Conservation (phyloP, 2,329 filamentous ascomycete species). For the Diaporthe australafricana region DNA sequence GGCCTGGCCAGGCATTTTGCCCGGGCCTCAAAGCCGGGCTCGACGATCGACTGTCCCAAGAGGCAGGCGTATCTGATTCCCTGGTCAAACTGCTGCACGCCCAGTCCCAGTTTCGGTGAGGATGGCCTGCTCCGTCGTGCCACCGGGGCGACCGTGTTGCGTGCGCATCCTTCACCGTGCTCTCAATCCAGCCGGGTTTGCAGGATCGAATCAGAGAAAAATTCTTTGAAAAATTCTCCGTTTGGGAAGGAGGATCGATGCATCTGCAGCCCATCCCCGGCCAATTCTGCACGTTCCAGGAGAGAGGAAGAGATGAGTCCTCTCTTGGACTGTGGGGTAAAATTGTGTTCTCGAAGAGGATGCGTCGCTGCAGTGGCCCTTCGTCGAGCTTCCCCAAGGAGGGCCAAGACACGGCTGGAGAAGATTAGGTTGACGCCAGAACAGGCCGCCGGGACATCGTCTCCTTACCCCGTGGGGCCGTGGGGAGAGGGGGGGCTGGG, state of each 20-base stretch:
- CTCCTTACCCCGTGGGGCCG: constrained; percentile 26
- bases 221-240: background rate
- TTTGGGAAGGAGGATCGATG: constrained; percentile 15
- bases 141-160: constrained; percentile 9
- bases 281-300: constrained; percentile 16
- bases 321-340: constrained; percentile 23
- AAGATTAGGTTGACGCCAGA: constrained; percentile 30
- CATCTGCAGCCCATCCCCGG: constrained; percentile 15
- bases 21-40: constrained; percentile 12
- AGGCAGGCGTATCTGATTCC: background rate
- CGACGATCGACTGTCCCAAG: background rate
- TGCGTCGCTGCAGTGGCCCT: background rate
- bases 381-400: constrained; percentile 15
- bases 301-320: constrained; percentile 2
- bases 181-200: constrained; percentile 7
- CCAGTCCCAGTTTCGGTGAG: constrained; percentile 18
- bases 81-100: background rate
- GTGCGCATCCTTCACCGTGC: background rate
- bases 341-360: constrained; percentile 16
- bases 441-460: constrained; percentile 22
- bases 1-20: background rate
- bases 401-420: constrained; percentile 24
- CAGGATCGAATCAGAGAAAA: constrained; percentile 10
- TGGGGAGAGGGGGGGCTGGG: constrained; percentile 21
- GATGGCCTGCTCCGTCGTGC: background rate